phyloP scores from a whole-genome alignment of 306 rosid species.

The Cucumis hystrix region DNA sequence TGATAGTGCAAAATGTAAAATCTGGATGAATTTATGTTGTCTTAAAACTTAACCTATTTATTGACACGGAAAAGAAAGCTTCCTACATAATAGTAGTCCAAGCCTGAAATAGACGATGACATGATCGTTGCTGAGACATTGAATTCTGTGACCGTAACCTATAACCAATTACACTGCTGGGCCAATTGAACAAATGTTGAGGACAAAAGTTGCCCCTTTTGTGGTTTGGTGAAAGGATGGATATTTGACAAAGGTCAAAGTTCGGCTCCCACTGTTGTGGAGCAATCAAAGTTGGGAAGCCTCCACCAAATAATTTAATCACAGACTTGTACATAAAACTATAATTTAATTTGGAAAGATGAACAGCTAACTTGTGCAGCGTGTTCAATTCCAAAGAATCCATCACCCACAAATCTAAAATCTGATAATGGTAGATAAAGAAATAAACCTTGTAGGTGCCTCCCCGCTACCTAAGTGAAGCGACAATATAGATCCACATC shows the following conservation, averaged over 20 bases:
- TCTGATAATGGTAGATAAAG: constrained; percentile 10
- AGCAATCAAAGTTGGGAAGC: background rate
- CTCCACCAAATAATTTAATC: background rate
- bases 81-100: background rate
- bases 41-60: background rate
- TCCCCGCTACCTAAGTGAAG: constrained; percentile 37
- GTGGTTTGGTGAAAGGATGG: background rate
- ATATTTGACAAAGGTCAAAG: background rate
- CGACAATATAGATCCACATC: constrained; percentile 86
- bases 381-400: background rate
- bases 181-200: background rate
- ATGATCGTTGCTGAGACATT: background rate
- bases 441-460: constrained; percentile 31
- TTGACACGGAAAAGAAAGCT: background rate
- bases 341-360: background rate
- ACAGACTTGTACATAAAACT: background rate
- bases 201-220: background rate
- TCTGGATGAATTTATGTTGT: background rate
- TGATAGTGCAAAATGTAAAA: background rate
- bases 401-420: background rate
- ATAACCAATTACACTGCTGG: background rate
- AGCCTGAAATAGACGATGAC: background rate
- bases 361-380: background rate
- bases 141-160: background rate
- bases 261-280: background rate